Evolutionary conservation across 1,284 basidiomycete species (phyloP).

Genomic region (Puccinia horiana): DNA sequence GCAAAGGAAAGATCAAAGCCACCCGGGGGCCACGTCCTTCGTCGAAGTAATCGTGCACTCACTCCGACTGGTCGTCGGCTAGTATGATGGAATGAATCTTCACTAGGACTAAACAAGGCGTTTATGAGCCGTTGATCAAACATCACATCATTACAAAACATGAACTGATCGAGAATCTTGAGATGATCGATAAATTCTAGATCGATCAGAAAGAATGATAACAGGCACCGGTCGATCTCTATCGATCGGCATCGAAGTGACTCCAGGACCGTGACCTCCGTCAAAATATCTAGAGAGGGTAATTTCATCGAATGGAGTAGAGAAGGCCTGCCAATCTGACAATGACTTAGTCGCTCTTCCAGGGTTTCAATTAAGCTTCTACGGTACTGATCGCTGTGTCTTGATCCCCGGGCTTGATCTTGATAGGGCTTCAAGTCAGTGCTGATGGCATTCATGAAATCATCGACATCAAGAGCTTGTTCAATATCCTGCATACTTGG

Average conservation of each 20-base stretch:
- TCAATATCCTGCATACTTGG: neutral
- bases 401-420: neutral
- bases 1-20: conserved; percentile 45
- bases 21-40: conserved; percentile 36
- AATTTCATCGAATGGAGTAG: conserved; percentile 26
- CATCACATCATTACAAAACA: conserved; percentile 38
- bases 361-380: neutral
- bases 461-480: conserved; percentile 15
- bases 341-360: conserved; percentile 30
- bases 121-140: conserved; percentile 27
- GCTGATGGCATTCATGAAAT: conserved; percentile 26
- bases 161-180: conserved; percentile 38
- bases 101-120: conserved; percentile 17
- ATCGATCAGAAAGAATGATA: conserved; percentile 46
- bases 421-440: conserved; percentile 12
- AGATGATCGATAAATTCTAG: conserved; percentile 43
- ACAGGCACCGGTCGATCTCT: conserved; percentile 37
- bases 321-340: neutral
- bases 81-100: neutral
- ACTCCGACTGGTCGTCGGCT: conserved; percentile 20
- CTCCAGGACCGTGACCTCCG: conserved; percentile 31
- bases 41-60: conserved; percentile 12
- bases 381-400: neutral
- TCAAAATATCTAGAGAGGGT: conserved; percentile 39
- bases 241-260: conserved; percentile 24